Evolutionary conservation across 2,329 filamentous ascomycete species (phyloP).

Genomic region (Curvularia lunata): DNA sequence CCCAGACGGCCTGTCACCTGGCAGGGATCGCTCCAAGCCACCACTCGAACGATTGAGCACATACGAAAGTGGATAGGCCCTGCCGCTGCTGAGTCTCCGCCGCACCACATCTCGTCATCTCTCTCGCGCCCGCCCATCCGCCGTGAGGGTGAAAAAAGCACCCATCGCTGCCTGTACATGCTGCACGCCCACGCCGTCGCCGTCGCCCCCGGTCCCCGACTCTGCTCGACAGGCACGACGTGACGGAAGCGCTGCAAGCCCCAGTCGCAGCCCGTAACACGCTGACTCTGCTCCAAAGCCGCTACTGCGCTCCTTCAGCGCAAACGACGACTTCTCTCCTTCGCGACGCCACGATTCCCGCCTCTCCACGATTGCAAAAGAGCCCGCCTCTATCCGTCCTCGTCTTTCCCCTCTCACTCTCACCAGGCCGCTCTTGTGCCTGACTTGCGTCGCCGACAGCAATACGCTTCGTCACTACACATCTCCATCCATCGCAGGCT

Average conservation of each 20-base stretch:
- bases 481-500: not conserved
- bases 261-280: constrained; percentile 20
- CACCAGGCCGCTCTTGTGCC: not conserved
- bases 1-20: constrained; percentile 15
- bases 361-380: constrained; percentile 7
- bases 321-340: constrained; percentile 7
- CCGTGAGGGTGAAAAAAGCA: constrained; percentile 23
- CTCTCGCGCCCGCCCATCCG: constrained; percentile 25
- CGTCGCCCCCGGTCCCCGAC: constrained; percentile 11
- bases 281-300: constrained; percentile 19
- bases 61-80: constrained; percentile 28
- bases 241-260: constrained; percentile 19
- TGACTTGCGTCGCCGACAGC: not conserved
- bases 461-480: not conserved
- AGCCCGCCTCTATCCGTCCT: not conserved
- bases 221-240: constrained; percentile 9
- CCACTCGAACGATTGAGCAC: constrained; percentile 35
- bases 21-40: constrained; percentile 40
- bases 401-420: not conserved
- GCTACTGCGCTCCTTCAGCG: constrained; percentile 16
- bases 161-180: constrained; percentile 7
- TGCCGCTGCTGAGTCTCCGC: constrained; percentile 28
- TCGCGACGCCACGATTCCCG: constrained; percentile 23
- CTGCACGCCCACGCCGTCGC: not conserved
- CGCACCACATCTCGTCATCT: constrained; percentile 34